Percentiles rank a stretch among this genome's conserved stretches.
Evolutionary conservation across 495 filamentous ascomycete genomes (phyloP).

Genomic region (Copromyces sp.): DNA sequence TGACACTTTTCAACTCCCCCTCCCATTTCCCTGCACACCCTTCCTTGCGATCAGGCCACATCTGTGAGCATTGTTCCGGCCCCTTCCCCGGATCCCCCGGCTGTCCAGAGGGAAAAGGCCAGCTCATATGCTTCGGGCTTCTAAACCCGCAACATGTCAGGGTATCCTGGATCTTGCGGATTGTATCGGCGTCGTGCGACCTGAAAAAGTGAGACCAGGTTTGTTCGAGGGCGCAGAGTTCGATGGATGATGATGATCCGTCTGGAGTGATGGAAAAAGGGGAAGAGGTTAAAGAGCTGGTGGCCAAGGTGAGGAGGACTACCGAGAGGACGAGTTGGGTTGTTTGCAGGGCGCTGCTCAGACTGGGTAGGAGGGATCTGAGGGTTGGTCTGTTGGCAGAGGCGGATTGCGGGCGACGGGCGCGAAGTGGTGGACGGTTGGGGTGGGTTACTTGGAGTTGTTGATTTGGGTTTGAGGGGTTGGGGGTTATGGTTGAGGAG

Average conservation of each 20-base stretch:
- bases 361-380: conserved; percentile 24
- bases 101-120: conserved; percentile 36
- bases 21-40: conserved; percentile 8
- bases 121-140: conserved; percentile 44
- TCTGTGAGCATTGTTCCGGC: background rate
- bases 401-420: conserved; percentile 32
- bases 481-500: conserved; percentile 20
- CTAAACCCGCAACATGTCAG: conserved; percentile 57
- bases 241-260: background rate
- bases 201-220: conserved; percentile 44
- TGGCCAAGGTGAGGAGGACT: conserved; percentile 45
- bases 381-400: background rate
- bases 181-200: conserved; percentile 35
- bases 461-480: conserved; percentile 27
- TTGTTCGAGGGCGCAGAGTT: conserved; percentile 29
- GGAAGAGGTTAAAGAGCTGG: conserved; percentile 38
- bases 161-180: conserved; percentile 52
- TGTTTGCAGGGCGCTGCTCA: conserved; percentile 28
- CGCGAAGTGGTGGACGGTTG: conserved; percentile 21
- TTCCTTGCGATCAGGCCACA: conserved; percentile 2
- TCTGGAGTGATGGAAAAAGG: background rate
- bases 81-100: background rate
- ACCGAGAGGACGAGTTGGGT: conserved; percentile 20
- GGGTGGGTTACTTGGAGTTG: conserved; percentile 27
- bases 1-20: background rate